Evolutionary conservation across 306 rosid genomes (phyloP).

Genomic region (Lathyrus tuberosus): DNA sequence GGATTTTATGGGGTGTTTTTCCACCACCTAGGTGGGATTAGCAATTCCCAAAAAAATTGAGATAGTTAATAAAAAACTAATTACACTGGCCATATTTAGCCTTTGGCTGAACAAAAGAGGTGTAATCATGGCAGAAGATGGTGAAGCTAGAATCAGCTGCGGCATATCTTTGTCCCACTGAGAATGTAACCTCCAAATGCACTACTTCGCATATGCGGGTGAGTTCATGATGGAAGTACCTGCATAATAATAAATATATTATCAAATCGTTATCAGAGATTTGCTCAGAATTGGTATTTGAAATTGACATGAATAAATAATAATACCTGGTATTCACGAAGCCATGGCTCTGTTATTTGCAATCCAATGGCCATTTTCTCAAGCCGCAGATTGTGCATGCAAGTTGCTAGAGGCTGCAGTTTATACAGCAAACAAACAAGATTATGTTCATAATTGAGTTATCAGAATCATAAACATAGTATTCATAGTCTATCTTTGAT

Average conservation of each 20-base stretch:
- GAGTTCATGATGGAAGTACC: conserved; percentile 97
- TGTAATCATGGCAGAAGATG: neutral
- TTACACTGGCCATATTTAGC: conserved; percentile 19
- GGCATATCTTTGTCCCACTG: conserved; percentile 76
- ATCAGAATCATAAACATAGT: conserved; percentile 5
- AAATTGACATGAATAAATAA: neutral
- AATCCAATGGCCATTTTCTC: conserved; percentile 87
- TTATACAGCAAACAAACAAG: conserved; percentile 26
- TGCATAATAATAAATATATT: conserved; percentile 42
- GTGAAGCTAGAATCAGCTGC: conserved; percentile 39
- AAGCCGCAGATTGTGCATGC: conserved; percentile 89
- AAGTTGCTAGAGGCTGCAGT: conserved; percentile 84
- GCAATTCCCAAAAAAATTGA: neutral
- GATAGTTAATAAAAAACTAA: conserved; percentile 20
- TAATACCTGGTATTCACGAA: conserved; percentile 99
- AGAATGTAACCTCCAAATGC: conserved; percentile 94
- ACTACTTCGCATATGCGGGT: conserved; percentile 91
- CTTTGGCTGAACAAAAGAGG: neutral
- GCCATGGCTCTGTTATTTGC: conserved; percentile 98
- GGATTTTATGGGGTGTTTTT: too few species aligned
- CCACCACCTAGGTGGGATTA: too few species aligned
- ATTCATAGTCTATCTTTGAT: too few species aligned
- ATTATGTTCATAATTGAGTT: conserved; percentile 1
- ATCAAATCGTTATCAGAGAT: neutral
- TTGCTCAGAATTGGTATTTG: neutral